These are phyloP conservation scores for Fusarium austroafricanum DNA, from an alignment of 2,329 filamentous ascomycete genomes.

Conservation along the genomic window DNA sequence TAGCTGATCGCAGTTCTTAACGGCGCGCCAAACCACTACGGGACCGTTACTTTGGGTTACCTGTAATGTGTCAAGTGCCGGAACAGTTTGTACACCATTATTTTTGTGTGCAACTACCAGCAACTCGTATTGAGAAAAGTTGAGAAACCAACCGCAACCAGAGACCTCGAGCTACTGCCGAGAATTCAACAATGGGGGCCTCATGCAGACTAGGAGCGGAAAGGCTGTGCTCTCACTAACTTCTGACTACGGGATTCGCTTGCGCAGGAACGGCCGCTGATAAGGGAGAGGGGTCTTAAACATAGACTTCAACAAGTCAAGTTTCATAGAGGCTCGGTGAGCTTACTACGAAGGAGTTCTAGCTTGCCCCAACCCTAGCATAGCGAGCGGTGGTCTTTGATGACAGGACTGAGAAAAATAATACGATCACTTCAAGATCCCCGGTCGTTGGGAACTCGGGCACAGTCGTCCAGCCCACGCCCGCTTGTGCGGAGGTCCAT, in stretches of 20 bases:
- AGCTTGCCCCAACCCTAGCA: constrained; percentile 11
- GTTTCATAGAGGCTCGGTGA: constrained; percentile 9
- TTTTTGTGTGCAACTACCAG: constrained; percentile 40
- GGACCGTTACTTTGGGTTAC: constrained; percentile 36
- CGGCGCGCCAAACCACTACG: constrained; percentile 35
- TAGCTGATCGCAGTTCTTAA: constrained; percentile 24
- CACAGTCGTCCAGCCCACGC: constrained; percentile 40
- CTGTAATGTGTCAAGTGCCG: constrained; percentile 32
- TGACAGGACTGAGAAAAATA: constrained; percentile 43
- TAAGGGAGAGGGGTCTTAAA: constrained; percentile 13
- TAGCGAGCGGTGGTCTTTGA: not conserved
- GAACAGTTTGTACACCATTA: constrained; percentile 34
- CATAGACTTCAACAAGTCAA: constrained; percentile 3
- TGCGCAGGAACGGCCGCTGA: constrained; percentile 37
- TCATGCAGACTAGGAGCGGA: constrained; percentile 35
- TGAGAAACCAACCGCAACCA: constrained; percentile 35
- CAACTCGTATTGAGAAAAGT: constrained; percentile 39
- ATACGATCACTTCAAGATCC: constrained; percentile 35
- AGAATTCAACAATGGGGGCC: constrained; percentile 21
- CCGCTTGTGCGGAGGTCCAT: constrained; percentile 44
- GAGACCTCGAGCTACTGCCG: constrained; percentile 14
- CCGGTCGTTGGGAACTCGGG: constrained; percentile 39
- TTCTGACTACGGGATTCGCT: constrained; percentile 37
- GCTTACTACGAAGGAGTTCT: not conserved
- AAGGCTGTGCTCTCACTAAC: constrained; percentile 34